Conservation (phyloP, 176 grass and related monocot genomes). For the Hordeum marinum region DNA sequence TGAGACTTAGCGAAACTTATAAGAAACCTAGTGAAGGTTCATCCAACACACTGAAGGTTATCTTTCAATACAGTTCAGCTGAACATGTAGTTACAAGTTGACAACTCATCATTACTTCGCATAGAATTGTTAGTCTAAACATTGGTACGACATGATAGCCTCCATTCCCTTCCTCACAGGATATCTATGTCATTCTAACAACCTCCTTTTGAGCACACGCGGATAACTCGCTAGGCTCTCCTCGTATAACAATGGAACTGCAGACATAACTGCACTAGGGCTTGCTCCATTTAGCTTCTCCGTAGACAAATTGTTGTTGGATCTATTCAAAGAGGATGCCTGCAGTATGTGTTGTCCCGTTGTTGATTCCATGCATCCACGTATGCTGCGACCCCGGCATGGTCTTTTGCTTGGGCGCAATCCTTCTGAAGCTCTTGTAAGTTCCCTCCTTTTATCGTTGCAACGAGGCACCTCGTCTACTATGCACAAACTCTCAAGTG, state of each 20-base stretch:
- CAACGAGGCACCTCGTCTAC: background rate
- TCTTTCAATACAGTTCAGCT: too few species aligned
- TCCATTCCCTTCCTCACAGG: too few species aligned
- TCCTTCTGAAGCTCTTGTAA: background rate
- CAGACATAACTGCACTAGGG: background rate
- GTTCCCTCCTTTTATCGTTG: background rate
- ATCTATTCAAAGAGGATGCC: background rate
- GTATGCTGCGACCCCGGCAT: background rate
- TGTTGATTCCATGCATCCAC: background rate
- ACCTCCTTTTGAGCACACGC: background rate
- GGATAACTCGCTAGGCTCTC: background rate
- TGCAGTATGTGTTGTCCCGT: background rate
- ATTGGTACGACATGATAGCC: too few species aligned
- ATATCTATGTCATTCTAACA: background rate
- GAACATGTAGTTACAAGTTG: too few species aligned
- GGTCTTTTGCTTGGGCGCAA: background rate
- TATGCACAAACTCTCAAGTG: background rate
- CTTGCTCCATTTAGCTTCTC: background rate
- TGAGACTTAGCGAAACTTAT: too few species aligned
- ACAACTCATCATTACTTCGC: too few species aligned
- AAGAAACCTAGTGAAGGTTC: too few species aligned
- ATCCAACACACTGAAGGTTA: too few species aligned
- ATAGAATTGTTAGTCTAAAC: too few species aligned
- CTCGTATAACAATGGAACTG: background rate
- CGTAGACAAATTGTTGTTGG: background rate